These are phyloP conservation scores for Cornus kousa DNA, from an alignment of 148 eudicot genomes.

Conservation along the genomic window DNA sequence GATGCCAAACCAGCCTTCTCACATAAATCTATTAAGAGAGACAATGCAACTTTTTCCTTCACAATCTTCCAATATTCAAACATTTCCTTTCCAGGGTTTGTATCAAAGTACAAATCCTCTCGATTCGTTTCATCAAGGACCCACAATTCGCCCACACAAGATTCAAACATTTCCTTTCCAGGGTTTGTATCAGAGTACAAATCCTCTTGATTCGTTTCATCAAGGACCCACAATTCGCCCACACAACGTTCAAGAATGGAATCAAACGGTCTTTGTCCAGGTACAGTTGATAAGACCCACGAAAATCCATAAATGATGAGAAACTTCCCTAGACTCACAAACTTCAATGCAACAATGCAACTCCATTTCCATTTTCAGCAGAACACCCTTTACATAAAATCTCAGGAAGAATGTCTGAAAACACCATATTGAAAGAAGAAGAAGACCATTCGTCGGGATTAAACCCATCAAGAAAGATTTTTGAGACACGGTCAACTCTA, in stretches of 20 bases:
- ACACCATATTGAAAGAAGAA: slow-evolving; percentile 41
- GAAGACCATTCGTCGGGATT: slow-evolving; percentile 60
- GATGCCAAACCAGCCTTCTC: slow-evolving; percentile 59
- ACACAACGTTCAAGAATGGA: slow-evolving; percentile 37
- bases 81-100: slow-evolving; percentile 48
- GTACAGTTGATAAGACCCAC: slow-evolving; percentile 34
- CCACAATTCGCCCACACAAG: slow-evolving; percentile 56
- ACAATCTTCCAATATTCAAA: slow-evolving; percentile 69
- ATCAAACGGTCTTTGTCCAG: slow-evolving; percentile 41
- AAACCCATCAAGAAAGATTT: slow-evolving; percentile 46
- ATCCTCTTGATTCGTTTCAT: not conserved
- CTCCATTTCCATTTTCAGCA: slow-evolving; percentile 19
- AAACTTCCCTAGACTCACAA: no score
- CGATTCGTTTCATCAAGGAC: slow-evolving; percentile 11
- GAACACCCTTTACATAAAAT: slow-evolving; percentile 21
- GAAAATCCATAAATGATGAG: slow-evolving; percentile 42
- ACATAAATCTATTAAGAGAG: slow-evolving; percentile 40
- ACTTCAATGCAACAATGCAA: no score
- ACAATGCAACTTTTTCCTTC: no score
- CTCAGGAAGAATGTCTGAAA: slow-evolving; percentile 68
- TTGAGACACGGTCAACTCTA: slow-evolving; percentile 41
- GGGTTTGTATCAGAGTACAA: not conserved
- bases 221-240: slow-evolving; percentile 51
- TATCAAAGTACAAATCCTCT: not conserved
- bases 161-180: no score